Percentiles rank a stretch among this genome's conserved stretches.
These are phyloP conservation scores for Lantana camara DNA, from an alignment of 257 asterid species.

Conservation along the genomic window DNA sequence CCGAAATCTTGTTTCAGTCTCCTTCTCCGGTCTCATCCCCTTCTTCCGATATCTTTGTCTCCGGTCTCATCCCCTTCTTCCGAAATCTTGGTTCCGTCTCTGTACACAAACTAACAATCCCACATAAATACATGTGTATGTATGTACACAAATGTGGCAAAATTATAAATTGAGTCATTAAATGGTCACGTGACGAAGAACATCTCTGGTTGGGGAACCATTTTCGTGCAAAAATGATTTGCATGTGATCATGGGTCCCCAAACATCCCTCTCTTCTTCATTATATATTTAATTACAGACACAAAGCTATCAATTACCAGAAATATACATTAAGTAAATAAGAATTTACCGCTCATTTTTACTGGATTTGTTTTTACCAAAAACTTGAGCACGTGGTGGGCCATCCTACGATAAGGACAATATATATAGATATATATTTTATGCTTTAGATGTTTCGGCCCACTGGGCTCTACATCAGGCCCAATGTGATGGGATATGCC, in stretches of 20 bases:
- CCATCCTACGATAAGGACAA: slow-evolving; percentile 18
- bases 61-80: too few species aligned
- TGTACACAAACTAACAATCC: too few species aligned
- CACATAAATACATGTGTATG: too few species aligned
- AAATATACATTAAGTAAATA: not conserved
- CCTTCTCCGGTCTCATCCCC: too few species aligned
- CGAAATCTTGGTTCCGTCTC: too few species aligned
- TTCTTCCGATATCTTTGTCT: too few species aligned
- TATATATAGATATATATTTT: not conserved
- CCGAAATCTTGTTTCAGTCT: too few species aligned
- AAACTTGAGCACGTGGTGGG: slow-evolving; percentile 36
- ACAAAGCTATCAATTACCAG: not conserved
- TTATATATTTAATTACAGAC: too few species aligned
- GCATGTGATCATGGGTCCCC: slow-evolving; percentile 62
- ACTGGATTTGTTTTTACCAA: not conserved
- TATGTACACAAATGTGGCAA: too few species aligned
- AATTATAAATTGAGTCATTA: slow-evolving; percentile 38
- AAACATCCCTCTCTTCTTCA: slow-evolving; percentile 19
- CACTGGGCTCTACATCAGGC: slow-evolving; percentile 28
- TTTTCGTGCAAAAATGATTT: slow-evolving; percentile 50
- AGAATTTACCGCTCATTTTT: slow-evolving; percentile 2
- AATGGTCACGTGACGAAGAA: slow-evolving; percentile 67
- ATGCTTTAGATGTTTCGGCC: not conserved
- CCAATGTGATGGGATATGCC: slow-evolving; percentile 6
- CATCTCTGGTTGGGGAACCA: slow-evolving; percentile 48